Evolutionary conservation across 768 basidiomycete genomes (phyloP).

Genomic region (Termitomyces heimii): DNA sequence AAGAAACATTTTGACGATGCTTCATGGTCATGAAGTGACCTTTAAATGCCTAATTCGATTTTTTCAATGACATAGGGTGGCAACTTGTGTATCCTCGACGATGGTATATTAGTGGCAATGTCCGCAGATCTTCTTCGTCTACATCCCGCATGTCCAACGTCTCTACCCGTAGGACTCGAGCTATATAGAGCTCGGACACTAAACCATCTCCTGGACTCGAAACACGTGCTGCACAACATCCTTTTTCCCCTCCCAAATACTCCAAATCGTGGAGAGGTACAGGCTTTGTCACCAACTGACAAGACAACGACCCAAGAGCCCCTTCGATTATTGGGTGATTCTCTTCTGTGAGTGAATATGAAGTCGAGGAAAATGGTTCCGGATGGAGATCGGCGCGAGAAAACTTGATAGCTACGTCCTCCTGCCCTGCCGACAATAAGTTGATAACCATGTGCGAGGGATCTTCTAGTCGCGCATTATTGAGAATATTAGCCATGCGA

Average conservation of each 20-base stretch:
- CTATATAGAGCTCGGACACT: conserved; percentile 73
- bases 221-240: conserved; percentile 8
- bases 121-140: conserved; percentile 22
- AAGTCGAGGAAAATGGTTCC: conserved; percentile 13
- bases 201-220: conserved; percentile 13
- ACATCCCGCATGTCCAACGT: conserved; percentile 19
- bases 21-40: neutral
- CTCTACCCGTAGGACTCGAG: conserved; percentile 63
- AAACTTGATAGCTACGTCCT: conserved; percentile 41
- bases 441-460: conserved; percentile 69
- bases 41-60: conserved; percentile 6
- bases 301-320: conserved; percentile 67
- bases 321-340: conserved; percentile 56
- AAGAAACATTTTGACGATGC: neutral
- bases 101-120: conserved; percentile 60
- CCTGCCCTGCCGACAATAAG: conserved; percentile 67
- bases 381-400: conserved; percentile 1
- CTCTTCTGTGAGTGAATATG: conserved; percentile 38
- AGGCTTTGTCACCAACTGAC: conserved; percentile 54
- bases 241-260: conserved; percentile 22
- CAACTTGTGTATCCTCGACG: conserved; percentile 54
- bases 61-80: conserved; percentile 3
- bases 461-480: conserved; percentile 16
- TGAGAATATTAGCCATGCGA: conserved; percentile 67
- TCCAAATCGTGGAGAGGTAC: conserved; percentile 56